Base-by-base conservation (phyloP, 2,329 filamentous ascomycete genomes). In the Diaporthe humulicola region DNA sequence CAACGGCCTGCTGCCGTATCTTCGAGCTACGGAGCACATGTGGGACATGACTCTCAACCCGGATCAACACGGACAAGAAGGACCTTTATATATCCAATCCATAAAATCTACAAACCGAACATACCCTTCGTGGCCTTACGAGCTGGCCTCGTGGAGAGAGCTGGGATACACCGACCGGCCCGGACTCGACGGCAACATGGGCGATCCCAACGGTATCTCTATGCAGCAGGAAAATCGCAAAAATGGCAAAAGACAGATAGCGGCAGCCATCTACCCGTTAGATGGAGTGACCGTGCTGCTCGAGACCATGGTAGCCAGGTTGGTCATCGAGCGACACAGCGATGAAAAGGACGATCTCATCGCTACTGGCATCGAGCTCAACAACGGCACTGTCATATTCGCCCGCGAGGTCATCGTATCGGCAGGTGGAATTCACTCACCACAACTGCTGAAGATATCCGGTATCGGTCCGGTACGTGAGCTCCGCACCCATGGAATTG, bases 1-100 rank as follows among this genome's bases (percentile, higher is more conserved):
- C 60, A 79, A 84, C 0, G 80, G 80, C 12, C 81, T 87, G 64
- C 79, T 85, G 15, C 83, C 83, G 3, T 88, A 86, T 75, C 83
- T 86, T 74, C 79, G 79, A 58, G 83, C 80, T 74, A 78, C 79
- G 0, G 84, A 85, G 76, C 77, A 67, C 2, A 76, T 79, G 33
- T 79, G 78, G 50, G 76, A 76, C n/a, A 40, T 69, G 1, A 69
- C 74, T 8, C 33, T 52, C 30, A 42, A 70, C 22, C 10, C 28
- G 6, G 22, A 36, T 8, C 28, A 70, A 52, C 66, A 70, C 52
- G 66, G 66, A 3, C 22, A 40, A 4, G 25, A 56, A 6, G 66
- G 66, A 1, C 30, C 30, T 67, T 71, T 83, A 7, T 66, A 77
- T 12, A 79, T 82, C 56, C 75, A 79, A 48, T 79, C 80, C 4